Base-by-base conservation (phyloP, 345 rosid species). In the Nephelium lappaceum region DNA sequence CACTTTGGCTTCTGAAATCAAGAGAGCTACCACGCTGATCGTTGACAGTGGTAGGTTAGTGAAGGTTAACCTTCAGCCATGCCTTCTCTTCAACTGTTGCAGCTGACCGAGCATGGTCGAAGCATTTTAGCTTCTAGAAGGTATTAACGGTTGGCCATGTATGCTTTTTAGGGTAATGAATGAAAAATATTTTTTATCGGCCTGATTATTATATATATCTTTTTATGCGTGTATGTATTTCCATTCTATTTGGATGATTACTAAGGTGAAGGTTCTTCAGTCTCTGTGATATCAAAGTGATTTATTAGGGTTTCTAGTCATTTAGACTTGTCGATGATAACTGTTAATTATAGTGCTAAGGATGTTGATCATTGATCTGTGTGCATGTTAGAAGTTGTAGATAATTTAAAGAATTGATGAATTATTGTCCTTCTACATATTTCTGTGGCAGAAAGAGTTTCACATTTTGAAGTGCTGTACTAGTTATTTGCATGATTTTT, bases 61-160 rank as follows among this genome's bases (percentile, higher is more conserved):
- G 61, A 69, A 49, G 68, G 65, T 43, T 41, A 71, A 41, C 14
- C n/a, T 67, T 82, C 67, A 83, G 85, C 81, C 83, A 95, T 95
- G 99, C 89, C 94, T 86, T 93, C 96, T 82, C 98, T 93, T 71
- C 98, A 92, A 84, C 84, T 93, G 62, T 90, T 95, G 86, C 93
- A 90, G 81, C 82, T 93, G 86, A 95, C 99, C 5, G 95, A 93
- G 84, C 93, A 78, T 71, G 99, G 99, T 23, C 89, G 89, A 14
- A 82, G 87, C 85, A 91, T 93, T 72, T 82, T 95, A 67, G 94
- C 96, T 43, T 90, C 97, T 5, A 87, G 96, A 86, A 92, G 98
- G 99, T 95, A 88, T 75, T 67, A 31, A 39, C 9, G 31, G 67
- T 39, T 71, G 18, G 11, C 42, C 21, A n/a, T 11, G 14, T 71